phyloP scores from a whole-genome alignment of 2,329 filamentous ascomycete genomes.

The Ophiocordyceps camponoti-leonardi region DNA sequence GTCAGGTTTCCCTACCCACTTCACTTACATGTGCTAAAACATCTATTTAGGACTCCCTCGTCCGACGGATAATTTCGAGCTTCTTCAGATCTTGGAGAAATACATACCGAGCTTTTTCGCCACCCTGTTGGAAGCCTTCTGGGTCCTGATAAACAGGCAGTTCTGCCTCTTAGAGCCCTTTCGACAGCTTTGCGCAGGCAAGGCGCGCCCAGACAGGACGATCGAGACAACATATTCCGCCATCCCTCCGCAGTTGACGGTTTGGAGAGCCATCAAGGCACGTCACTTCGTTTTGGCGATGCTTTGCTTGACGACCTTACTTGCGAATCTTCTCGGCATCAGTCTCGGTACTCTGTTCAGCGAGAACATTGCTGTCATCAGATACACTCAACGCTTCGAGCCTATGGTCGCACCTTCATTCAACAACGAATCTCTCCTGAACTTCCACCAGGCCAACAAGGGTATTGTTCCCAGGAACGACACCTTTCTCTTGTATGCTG shows the following conservation, averaged over 20 bases:
- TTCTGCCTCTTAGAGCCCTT: conserved; percentile 38
- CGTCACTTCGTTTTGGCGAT: conserved; percentile 26
- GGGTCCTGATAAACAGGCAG: conserved; percentile 34
- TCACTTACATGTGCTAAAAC: not conserved
- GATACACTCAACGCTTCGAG: conserved; percentile 3
- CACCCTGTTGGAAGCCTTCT: conserved; percentile 38
- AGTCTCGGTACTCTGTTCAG: conserved; percentile 32
- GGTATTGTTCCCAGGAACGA: not conserved
- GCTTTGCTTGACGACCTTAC: conserved; percentile 28
- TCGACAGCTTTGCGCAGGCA: conserved; percentile 25
- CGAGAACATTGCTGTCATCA: conserved; percentile 8
- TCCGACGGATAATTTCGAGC: conserved; percentile 14
- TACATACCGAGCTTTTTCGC: conserved; percentile 37
- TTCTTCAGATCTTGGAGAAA: conserved; percentile 21
- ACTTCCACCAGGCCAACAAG: conserved; percentile 7
- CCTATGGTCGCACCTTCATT: conserved; percentile 6
- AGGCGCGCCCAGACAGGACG: conserved; percentile 15
- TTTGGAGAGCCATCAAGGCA: conserved; percentile 25
- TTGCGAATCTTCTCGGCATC: conserved; percentile 35
- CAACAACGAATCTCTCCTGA: conserved; percentile 13
- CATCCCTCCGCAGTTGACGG: conserved; percentile 32
- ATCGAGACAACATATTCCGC: conserved; percentile 31
- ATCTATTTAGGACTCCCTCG: conserved; percentile 11
- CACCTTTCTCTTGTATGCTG: conserved; percentile 14
- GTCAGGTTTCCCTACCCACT: not conserved